Conservation (phyloP, 106 monocot species). For the Alisma plantagoaquatica region DNA sequence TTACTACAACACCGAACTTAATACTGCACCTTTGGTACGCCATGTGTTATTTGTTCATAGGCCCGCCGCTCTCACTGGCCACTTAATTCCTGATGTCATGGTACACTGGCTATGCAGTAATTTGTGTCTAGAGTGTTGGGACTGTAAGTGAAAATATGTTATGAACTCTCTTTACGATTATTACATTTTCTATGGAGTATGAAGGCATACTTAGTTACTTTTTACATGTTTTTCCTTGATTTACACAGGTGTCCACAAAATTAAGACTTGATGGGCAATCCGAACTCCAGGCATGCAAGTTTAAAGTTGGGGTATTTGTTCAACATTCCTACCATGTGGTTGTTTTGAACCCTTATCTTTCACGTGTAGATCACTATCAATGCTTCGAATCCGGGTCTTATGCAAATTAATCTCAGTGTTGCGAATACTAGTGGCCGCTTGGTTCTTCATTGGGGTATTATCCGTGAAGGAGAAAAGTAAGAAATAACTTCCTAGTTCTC, state of each 20-base stretch:
- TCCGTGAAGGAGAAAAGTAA: conserved; percentile 49
- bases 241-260: not conserved
- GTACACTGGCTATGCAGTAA: too few relatives aligned
- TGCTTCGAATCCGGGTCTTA: conserved; percentile 17
- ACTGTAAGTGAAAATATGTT: too few relatives aligned
- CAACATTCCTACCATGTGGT: not conserved
- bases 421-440: conserved; percentile 37
- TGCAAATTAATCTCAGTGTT: conserved; percentile 37
- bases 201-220: too few relatives aligned
- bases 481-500: conserved; percentile 6
- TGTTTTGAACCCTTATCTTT: not conserved
- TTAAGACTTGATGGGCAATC: conserved; percentile 62
- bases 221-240: too few relatives aligned
- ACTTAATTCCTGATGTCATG: too few relatives aligned
- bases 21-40: too few relatives aligned
- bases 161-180: too few relatives aligned
- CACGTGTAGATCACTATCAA: conserved; percentile 25
- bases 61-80: too few relatives aligned
- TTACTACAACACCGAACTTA: too few relatives aligned
- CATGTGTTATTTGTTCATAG: too few relatives aligned
- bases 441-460: conserved; percentile 86
- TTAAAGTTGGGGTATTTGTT: not conserved
- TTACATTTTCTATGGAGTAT: too few relatives aligned
- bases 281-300: conserved; percentile 51
- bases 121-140: too few relatives aligned